Conservation (phyloP, 139 green algal species). For the Coelastrella sp. region DNA sequence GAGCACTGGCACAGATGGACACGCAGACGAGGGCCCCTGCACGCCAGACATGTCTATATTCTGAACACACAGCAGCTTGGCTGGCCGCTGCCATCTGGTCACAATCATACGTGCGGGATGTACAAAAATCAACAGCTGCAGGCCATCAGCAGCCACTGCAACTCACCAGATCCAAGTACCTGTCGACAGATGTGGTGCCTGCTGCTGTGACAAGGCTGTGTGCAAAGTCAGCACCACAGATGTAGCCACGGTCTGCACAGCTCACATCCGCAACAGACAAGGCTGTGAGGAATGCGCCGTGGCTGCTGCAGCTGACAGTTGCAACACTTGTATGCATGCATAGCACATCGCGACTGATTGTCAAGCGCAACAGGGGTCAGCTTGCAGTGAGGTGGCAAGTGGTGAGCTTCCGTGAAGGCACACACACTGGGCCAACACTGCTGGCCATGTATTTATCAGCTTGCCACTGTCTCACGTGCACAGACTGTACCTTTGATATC, state of each 20-base stretch:
- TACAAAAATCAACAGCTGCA: neutral
- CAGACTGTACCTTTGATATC: slow-evolving; percentile 11
- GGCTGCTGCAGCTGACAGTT: no score
- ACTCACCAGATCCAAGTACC: slow-evolving; percentile 60
- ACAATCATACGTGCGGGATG: neutral
- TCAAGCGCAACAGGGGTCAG: no score
- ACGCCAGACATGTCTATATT: no score
- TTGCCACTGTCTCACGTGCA: neutral
- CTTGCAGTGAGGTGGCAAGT: neutral
- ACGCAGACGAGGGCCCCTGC: no score
- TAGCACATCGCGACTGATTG: no score
- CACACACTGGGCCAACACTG: neutral
- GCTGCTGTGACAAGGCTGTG: slow-evolving; percentile 55
- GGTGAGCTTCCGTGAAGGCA: neutral
- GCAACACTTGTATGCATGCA: no score
- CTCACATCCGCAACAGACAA: neutral
- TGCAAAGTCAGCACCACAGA: slow-evolving; percentile 66
- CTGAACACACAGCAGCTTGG: no score
- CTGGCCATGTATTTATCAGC: neutral
- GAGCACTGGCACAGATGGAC: no score
- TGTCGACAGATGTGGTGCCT: slow-evolving; percentile 53
- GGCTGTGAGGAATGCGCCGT: neutral
- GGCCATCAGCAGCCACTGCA: neutral
- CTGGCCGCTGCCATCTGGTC: no score
- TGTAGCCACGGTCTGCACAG: slow-evolving; percentile 44